These are phyloP conservation scores for Mycocentrospora acerina DNA, from an alignment of 2,329 filamentous ascomycete species.

Conservation along the genomic window DNA sequence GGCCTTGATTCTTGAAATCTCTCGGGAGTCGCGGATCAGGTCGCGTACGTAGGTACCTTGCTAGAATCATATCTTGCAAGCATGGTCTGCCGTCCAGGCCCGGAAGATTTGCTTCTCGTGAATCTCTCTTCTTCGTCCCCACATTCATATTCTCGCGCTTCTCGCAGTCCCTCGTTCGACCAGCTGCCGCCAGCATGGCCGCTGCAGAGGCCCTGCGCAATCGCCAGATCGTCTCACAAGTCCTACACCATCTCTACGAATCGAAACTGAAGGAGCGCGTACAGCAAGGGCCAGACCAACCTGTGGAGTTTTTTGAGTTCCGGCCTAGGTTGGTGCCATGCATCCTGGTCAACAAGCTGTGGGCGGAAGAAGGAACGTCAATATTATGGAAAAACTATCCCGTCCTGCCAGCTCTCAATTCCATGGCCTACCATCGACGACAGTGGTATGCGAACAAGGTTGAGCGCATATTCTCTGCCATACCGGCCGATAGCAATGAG, in stretches of 20 bases:
- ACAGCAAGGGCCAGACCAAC: conserved; percentile 33
- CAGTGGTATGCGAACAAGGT: conserved; percentile 39
- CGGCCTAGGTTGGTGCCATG: conserved; percentile 36
- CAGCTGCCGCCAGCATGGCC: conserved; percentile 22
- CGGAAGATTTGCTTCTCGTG: no score
- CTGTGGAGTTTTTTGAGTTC: conserved; percentile 37
- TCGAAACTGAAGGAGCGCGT: conserved; percentile 34
- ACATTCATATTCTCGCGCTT: conserved; percentile 4
- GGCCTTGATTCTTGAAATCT: no score
- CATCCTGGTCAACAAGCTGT: conserved; percentile 35
- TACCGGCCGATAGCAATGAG: conserved; percentile 13
- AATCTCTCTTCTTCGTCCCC: not conserved
- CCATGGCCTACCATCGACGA: conserved; percentile 21
- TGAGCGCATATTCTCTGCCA: conserved; percentile 21
- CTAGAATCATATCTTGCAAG: no score
- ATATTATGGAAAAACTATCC: conserved; percentile 37
- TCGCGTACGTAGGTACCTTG: no score
- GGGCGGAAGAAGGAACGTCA: conserved; percentile 35
- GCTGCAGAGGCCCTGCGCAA: conserved; percentile 21
- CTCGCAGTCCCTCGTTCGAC: conserved; percentile 3
- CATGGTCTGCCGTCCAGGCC: no score
- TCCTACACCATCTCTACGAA: conserved; percentile 32
- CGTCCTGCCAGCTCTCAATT: conserved; percentile 26
- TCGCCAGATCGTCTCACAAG: conserved; percentile 25
- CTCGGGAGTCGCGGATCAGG: no score